phyloP scores from a whole-genome alignment of 768 basidiomycete genomes.

The Agaricus subrufescens region DNA sequence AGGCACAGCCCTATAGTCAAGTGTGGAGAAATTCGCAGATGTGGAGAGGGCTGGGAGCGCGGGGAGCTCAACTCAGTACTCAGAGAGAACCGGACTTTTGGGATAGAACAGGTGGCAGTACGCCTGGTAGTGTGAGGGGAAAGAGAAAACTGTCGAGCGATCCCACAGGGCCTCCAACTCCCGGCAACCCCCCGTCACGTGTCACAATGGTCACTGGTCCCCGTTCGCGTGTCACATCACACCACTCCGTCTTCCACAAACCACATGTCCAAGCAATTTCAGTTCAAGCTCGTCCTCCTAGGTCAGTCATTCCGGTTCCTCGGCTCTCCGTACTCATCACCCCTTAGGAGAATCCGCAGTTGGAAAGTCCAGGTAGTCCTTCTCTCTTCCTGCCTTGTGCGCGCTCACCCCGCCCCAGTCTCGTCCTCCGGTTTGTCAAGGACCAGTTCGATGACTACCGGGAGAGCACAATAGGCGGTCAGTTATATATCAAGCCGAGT shows the following conservation, averaged over 20 bases:
- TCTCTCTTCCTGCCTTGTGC: slow-evolving; percentile 15
- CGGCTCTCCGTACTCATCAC: slow-evolving; percentile 11
- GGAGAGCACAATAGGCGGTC: slow-evolving; percentile 91
- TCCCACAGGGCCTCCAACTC: not conserved
- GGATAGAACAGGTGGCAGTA: slow-evolving; percentile 9
- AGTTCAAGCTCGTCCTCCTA: slow-evolving; percentile 95
- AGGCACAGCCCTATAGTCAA: slow-evolving; percentile 3
- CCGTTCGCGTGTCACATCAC: slow-evolving; percentile 14
- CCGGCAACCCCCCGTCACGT: not conserved
- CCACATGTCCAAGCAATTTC: slow-evolving; percentile 86
- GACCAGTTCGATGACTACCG: slow-evolving; percentile 95
- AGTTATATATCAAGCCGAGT: slow-evolving; percentile 11
- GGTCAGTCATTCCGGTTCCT: slow-evolving; percentile 45
- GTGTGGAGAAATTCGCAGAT: slow-evolving; percentile 4
- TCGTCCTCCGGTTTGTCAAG: slow-evolving; percentile 95
- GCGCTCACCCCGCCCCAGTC: slow-evolving; percentile 41
- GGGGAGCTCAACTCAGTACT: slow-evolving; percentile 22
- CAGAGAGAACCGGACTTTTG: slow-evolving; percentile 12
- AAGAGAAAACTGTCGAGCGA: slow-evolving; percentile 8
- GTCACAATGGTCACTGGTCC: not conserved
- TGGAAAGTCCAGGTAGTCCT: slow-evolving; percentile 82
- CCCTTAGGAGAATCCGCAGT: slow-evolving; percentile 90
- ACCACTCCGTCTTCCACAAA: slow-evolving; percentile 24
- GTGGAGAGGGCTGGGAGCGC: slow-evolving; percentile 14
- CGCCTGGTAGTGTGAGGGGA: slow-evolving; percentile 15